phyloP scores from a whole-genome alignment of 306 rosid species.

The Hippophae rhamnoides region DNA sequence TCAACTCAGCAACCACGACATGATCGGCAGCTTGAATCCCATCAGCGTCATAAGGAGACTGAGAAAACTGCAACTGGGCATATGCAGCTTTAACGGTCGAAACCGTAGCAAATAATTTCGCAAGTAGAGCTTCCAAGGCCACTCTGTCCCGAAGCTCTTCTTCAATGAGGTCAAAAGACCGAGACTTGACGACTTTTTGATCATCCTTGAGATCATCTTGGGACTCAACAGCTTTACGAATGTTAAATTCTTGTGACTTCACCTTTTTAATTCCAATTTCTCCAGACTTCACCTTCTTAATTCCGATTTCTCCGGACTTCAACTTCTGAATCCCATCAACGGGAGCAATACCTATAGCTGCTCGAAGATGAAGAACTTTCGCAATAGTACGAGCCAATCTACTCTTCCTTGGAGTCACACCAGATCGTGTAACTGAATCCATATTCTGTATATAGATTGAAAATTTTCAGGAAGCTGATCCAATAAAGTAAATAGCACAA shows the following conservation, averaged over 20 bases:
- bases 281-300: too few species aligned
- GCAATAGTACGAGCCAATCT: conserved; percentile 59
- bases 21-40: conserved; percentile 71
- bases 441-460: conserved; percentile 36
- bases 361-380: conserved; percentile 66
- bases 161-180: conserved; percentile 14
- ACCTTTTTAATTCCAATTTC: too few species aligned
- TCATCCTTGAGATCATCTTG: neutral
- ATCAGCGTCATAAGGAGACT: conserved; percentile 67
- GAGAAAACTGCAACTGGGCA: conserved; percentile 64
- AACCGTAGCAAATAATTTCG: conserved; percentile 61
- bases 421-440: conserved; percentile 59
- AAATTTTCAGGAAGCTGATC: conserved; percentile 2
- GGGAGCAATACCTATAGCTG: conserved; percentile 43
- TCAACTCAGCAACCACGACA: conserved; percentile 46
- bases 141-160: conserved; percentile 53
- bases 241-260: too few species aligned
- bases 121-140: conserved; percentile 54
- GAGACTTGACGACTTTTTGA: conserved; percentile 6
- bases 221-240: too few species aligned
- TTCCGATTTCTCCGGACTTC: conserved; percentile 19
- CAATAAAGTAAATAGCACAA: conserved; percentile 2
- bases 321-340: conserved; percentile 44
- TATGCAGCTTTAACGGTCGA: conserved; percentile 69
- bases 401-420: conserved; percentile 54